A percentile compares a stretch with the other conserved stretches of the same genome.
These are phyloP conservation scores for Oidium heveae DNA, from an alignment of 2,329 filamentous ascomycete genomes.

Conservation along the genomic window DNA sequence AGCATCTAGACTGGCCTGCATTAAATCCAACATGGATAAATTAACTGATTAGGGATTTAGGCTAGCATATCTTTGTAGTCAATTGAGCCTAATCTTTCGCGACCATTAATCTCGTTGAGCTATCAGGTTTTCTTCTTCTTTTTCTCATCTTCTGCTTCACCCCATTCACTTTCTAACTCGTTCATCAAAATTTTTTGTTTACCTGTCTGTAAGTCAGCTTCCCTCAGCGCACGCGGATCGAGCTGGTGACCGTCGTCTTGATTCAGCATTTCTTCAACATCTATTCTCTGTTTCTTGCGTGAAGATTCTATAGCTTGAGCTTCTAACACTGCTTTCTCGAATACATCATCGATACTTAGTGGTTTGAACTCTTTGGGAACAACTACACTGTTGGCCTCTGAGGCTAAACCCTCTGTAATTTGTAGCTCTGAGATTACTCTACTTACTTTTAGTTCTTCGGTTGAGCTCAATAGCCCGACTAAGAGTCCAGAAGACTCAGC, in stretches of 20 bases:
- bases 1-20: background rate
- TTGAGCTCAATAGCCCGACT: too few species aligned
- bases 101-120: background rate
- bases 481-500: too few species aligned
- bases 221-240: background rate
- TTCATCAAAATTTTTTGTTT: background rate
- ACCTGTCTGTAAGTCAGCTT: background rate
- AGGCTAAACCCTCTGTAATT: background rate
- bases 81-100: background rate
- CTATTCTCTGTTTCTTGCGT: background rate
- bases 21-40: background rate
- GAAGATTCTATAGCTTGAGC: background rate
- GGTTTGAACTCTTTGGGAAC: background rate
- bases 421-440: background rate
- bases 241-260: background rate
- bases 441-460: too few species aligned
- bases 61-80: background rate
- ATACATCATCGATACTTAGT: background rate
- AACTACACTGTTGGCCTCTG: background rate
- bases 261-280: background rate
- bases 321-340: background rate
- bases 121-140: background rate
- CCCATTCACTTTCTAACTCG: background rate
- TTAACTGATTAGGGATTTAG: background rate
- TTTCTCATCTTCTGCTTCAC: background rate